Conservation (phyloP, 75 land plant species). For the Picea sitchensis region DNA sequence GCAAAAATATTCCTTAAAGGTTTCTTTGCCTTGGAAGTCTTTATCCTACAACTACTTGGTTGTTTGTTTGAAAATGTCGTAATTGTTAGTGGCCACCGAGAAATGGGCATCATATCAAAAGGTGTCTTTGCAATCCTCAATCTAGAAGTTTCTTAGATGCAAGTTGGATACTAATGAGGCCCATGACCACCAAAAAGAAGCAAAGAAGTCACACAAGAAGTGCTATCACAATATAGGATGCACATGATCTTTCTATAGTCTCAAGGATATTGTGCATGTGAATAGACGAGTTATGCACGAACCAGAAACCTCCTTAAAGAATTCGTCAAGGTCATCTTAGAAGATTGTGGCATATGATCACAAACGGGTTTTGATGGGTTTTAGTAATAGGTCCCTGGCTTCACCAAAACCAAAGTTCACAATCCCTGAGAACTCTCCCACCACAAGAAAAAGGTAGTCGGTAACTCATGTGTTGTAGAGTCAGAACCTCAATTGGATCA, state of each 20-base stretch:
- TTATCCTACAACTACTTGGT: slow-evolving; percentile 5
- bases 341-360: slow-evolving; percentile 5
- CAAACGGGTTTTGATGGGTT: slow-evolving; percentile 6
- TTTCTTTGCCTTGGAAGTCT: no score
- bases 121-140: neutral
- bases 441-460: no score
- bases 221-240: slow-evolving; percentile 31
- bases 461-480: no score
- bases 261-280: slow-evolving; percentile 13
- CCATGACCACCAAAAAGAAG: slow-evolving; percentile 5
- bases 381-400: neutral
- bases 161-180: slow-evolving; percentile 1
- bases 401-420: slow-evolving; percentile 3
- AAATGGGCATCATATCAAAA: slow-evolving; percentile 8
- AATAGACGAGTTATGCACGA: slow-evolving; percentile 46
- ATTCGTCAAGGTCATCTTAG: slow-evolving; percentile 11
- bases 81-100: neutral
- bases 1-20: no score
- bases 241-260: slow-evolving; percentile 48
- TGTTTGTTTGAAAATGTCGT: neutral
- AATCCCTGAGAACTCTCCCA: neutral
- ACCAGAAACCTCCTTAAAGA: slow-evolving; percentile 21
- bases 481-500: no score
- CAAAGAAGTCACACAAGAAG: slow-evolving; percentile 1
- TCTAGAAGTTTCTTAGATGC: slow-evolving; percentile 10